Base-by-base conservation (phyloP, 176 grass and related monocot genomes). In the Pharus latifolius region DNA sequence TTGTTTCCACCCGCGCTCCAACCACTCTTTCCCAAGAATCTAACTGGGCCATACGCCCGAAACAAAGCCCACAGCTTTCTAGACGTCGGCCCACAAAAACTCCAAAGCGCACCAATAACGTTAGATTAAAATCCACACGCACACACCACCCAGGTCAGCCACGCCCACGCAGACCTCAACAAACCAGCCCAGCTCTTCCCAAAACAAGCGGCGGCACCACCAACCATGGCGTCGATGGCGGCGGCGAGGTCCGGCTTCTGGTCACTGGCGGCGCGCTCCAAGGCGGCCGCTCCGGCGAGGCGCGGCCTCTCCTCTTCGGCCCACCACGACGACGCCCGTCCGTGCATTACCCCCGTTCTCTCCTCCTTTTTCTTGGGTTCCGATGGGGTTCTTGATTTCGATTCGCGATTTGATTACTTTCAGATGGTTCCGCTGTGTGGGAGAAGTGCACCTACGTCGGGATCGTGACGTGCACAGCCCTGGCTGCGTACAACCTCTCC, bases 361-460 rank as follows among this genome's bases (percentile, higher is more conserved):
- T 19, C 25, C 24, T 44, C 30, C 63, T 26, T 44, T 0, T 40
- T 58, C 33, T 73, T 50, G 56, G 74, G 41, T 57, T 53, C 57
- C 25, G 46, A 37, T 71, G n/a, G 49, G 23, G 30, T 3, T 50
- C 40, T 29, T 80, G 58, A 73, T 61, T 33, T 31, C 18, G 48
- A 32, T 20, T 22, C 3, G 6, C 64, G 45, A n/a, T n/a, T 57
- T 70, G 16, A 22, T 62, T 23, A 34, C 26, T 50, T 41, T 28
- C 76, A 98, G 94, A 85, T 60, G 89, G 93, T 74, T 83, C 94
- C 45, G 87, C 89, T 30, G 93, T 93, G 63, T 98, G 94, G 94
- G 86, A 98, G 86, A 98, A 98, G 89, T 93, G 92, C 63, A 93
- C 94, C 26, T 90, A 88, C 57, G 75, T 13, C 2, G 94, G 81